Evolutionary conservation across 192 early-diverging fungal species (phyloP).

Genomic region (Chytriomyces confervae): DNA sequence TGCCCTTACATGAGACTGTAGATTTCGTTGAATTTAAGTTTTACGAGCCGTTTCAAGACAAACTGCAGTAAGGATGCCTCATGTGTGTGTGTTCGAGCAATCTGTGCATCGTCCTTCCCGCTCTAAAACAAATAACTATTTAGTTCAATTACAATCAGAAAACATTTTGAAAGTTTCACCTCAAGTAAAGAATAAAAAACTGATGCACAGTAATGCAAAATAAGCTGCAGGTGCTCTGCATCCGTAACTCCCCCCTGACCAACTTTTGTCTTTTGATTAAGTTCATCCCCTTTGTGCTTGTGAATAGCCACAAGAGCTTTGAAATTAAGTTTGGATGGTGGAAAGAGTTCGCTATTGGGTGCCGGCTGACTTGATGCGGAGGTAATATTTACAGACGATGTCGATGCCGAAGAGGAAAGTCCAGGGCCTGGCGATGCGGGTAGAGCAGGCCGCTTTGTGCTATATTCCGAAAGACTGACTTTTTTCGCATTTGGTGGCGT

Average conservation of each 20-base stretch:
- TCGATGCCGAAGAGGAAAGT: neutral
- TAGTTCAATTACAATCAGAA: neutral
- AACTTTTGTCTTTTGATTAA: conserved; percentile 23
- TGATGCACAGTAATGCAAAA: conserved; percentile 17
- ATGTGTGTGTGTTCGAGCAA: conserved; percentile 13
- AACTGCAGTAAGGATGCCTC: conserved; percentile 25
- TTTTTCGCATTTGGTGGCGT: conserved; percentile 8
- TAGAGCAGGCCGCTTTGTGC: conserved; percentile 4
- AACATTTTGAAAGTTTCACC: neutral
- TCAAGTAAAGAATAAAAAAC: conserved; percentile 32
- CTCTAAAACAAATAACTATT: neutral
- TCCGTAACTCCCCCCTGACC: neutral
- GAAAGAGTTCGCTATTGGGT: neutral
- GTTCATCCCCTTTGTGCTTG: conserved; percentile 31
- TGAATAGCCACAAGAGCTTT: conserved; percentile 14
- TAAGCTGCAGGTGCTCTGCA: neutral
- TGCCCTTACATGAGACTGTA: conserved; percentile 10
- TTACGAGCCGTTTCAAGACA: conserved; percentile 14
- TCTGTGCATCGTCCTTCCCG: conserved; percentile 24
- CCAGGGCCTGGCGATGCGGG: neutral
- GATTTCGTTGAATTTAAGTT: neutral
- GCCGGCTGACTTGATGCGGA: too few species aligned
- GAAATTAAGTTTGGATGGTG: conserved; percentile 23
- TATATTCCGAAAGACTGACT: conserved; percentile 31
- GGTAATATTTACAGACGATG: neutral